These are phyloP conservation scores for Trichoderma erinaceum DNA, from an alignment of 495 filamentous ascomycete species.

Conservation along the genomic window DNA sequence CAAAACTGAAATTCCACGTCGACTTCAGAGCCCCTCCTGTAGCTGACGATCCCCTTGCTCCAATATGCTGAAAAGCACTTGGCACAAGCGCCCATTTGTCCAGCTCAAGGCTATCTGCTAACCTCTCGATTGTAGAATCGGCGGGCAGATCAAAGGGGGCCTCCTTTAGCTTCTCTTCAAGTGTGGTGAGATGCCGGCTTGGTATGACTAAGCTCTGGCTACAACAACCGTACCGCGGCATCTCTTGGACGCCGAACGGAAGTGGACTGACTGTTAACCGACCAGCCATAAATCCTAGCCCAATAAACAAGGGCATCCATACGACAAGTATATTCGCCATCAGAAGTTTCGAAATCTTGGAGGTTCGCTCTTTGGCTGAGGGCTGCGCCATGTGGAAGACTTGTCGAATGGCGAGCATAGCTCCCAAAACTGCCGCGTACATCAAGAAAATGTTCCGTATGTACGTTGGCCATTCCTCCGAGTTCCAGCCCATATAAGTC, in stretches of 20 bases:
- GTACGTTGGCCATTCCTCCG: constrained; percentile 43
- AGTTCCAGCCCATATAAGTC: constrained; percentile 50
- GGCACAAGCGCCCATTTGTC: constrained; percentile 47
- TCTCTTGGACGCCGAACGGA: constrained; percentile 36
- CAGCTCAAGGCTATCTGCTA: constrained; percentile 34
- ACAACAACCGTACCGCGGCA: constrained; percentile 48
- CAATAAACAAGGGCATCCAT: constrained; percentile 31
- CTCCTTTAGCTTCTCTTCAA: constrained; percentile 36
- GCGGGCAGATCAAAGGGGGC: constrained; percentile 31
- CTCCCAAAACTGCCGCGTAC: constrained; percentile 7
- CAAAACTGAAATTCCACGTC: constrained; percentile 10
- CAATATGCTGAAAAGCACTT: constrained; percentile 48
- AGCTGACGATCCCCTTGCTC: constrained; percentile 23
- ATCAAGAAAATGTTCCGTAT: constrained; percentile 20
- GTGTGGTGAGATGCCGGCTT: constrained; percentile 33
- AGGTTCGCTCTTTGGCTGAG: background rate
- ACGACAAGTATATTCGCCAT: constrained; percentile 15
- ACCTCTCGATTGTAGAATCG: constrained; percentile 42
- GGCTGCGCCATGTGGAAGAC: background rate
- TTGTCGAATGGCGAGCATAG: background rate
- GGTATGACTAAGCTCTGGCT: constrained; percentile 33
- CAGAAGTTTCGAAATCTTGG: background rate
- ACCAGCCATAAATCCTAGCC: constrained; percentile 34
- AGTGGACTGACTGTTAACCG: constrained; percentile 35
- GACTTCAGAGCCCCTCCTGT: background rate